phyloP scores from a whole-genome alignment of 805 yeast species.

The Saturnispora saitoi region DNA sequence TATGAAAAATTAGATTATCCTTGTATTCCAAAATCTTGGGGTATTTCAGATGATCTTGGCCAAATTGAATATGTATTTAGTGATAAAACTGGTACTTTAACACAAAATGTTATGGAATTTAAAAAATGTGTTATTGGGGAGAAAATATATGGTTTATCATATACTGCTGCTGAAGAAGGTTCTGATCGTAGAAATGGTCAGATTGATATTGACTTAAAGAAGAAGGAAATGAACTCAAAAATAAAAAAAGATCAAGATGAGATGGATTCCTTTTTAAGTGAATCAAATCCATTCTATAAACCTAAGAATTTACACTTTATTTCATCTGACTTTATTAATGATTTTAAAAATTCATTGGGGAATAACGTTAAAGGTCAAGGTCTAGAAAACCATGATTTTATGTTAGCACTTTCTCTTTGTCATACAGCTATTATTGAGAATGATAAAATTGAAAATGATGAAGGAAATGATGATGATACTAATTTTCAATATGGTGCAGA shows the following conservation, averaged over 20 bases:
- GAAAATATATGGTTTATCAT: conserved; percentile 61
- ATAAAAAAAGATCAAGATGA: conserved; percentile 35
- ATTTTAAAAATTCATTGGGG: conserved; percentile 31
- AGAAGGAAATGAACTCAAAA: conserved; percentile 30
- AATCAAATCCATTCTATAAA: conserved; percentile 33
- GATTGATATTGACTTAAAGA: conserved; percentile 45
- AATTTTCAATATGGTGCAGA: conserved; percentile 54
- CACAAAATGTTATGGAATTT: conserved; percentile 80
- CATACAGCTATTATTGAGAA: conserved; percentile 49
- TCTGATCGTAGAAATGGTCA: conserved; percentile 54
- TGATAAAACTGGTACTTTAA: conserved; percentile 78
- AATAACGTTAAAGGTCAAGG: conserved; percentile 29
- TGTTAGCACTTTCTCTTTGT: conserved; percentile 61
- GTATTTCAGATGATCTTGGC: conserved; percentile 75
- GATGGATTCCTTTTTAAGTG: conserved; percentile 40
- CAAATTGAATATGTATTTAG: conserved; percentile 76
- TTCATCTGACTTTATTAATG: conserved; percentile 50
- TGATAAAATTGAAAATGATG: conserved; percentile 18
- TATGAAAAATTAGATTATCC: conserved; percentile 63
- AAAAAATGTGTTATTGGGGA: conserved; percentile 67
- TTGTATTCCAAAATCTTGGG: conserved; percentile 77
- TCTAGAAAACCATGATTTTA: conserved; percentile 45
- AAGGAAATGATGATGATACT: conserved; percentile 32
- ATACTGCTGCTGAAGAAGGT: conserved; percentile 73
- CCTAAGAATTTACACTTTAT: conserved; percentile 51